A percentile compares a stretch with the other conserved stretches of the same genome.
phyloP scores from a whole-genome alignment of 495 filamentous ascomycete genomes.

The Sabuloglossum arenarium region DNA sequence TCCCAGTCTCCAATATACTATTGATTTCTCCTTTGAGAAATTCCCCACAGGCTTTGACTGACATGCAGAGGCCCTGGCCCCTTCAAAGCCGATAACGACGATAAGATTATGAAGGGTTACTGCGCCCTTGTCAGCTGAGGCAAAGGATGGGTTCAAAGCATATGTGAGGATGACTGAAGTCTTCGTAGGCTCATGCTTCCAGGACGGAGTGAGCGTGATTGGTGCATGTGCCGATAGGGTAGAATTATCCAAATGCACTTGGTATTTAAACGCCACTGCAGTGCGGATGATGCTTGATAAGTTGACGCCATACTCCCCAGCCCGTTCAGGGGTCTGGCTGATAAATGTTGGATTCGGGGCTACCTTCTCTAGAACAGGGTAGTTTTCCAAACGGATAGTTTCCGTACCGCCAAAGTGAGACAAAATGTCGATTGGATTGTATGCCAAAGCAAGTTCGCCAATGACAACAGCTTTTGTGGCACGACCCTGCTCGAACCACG shows the following conservation, averaged over 20 bases:
- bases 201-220: conserved; percentile 54
- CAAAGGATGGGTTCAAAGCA: conserved; percentile 56
- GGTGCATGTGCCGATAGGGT: conserved; percentile 49
- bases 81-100: conserved; percentile 63
- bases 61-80: conserved; percentile 33
- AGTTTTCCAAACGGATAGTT: conserved; percentile 75
- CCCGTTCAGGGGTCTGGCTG: conserved; percentile 39
- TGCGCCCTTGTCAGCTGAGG: conserved; percentile 17
- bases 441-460: conserved; percentile 79
- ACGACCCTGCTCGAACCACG: conserved; percentile 54
- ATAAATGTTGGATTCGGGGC: conserved; percentile 88
- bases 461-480: conserved; percentile 52
- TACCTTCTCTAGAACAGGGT: conserved; percentile 75
- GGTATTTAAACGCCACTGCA: conserved; percentile 82
- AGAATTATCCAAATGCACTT: conserved; percentile 54
- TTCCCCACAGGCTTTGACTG: conserved; percentile 56
- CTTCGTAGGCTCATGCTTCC: conserved; percentile 68
- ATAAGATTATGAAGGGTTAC: conserved; percentile 61
- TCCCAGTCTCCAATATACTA: conserved; percentile 75
- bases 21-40: conserved; percentile 70
- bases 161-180: conserved; percentile 70
- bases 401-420: conserved; percentile 32
- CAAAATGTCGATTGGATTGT: conserved; percentile 39
- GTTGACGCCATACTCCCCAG: conserved; percentile 66
- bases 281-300: conserved; percentile 48